These are phyloP conservation scores for Suhomyces bokatorum DNA, from an alignment of 1,139 yeast species.

Conservation along the genomic window DNA sequence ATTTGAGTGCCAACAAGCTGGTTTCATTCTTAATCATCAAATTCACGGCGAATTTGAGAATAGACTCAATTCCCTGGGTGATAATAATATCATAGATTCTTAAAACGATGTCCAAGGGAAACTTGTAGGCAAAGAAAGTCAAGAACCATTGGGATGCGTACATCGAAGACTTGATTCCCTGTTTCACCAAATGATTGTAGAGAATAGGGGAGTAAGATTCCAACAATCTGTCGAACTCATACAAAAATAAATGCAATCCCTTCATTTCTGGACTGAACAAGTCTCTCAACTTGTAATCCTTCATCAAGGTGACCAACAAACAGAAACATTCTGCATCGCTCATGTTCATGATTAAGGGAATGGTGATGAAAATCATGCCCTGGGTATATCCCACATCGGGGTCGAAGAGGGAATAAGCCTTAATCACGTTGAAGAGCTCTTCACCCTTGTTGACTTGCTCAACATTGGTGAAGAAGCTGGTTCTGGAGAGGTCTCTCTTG, in stretches of 20 bases:
- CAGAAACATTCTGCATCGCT: constrained; percentile 85
- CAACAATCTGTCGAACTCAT: constrained; percentile 83
- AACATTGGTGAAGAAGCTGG: constrained; percentile 72
- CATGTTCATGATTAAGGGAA: constrained; percentile 81
- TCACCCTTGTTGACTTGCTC: constrained; percentile 51
- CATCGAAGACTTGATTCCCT: constrained; percentile 89
- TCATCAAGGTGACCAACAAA: constrained; percentile 78
- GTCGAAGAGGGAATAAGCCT: constrained; percentile 83
- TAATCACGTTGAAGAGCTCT: constrained; percentile 71
- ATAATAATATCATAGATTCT: constrained; percentile 82
- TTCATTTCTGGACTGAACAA: constrained; percentile 90
- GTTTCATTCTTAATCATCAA: constrained; percentile 68
- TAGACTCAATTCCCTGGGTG: constrained; percentile 84
- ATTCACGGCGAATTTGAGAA: constrained; percentile 78
- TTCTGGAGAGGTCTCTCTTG: constrained; percentile 77
- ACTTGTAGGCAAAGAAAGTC: constrained; percentile 90
- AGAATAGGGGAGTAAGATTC: constrained; percentile 70
- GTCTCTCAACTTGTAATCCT: constrained; percentile 73
- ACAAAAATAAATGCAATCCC: constrained; percentile 78
- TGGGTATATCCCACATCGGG: constrained; percentile 96
- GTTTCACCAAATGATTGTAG: constrained; percentile 73
- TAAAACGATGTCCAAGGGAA: constrained; percentile 80
- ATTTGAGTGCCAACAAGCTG: constrained; percentile 58
- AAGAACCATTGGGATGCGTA: constrained; percentile 96
- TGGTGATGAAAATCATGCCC: constrained; percentile 92